Evolutionary conservation across 768 basidiomycete species (phyloP), one percentile per base, ranked within the genome.

Genomic region (Galerina sulciceps): DNA sequence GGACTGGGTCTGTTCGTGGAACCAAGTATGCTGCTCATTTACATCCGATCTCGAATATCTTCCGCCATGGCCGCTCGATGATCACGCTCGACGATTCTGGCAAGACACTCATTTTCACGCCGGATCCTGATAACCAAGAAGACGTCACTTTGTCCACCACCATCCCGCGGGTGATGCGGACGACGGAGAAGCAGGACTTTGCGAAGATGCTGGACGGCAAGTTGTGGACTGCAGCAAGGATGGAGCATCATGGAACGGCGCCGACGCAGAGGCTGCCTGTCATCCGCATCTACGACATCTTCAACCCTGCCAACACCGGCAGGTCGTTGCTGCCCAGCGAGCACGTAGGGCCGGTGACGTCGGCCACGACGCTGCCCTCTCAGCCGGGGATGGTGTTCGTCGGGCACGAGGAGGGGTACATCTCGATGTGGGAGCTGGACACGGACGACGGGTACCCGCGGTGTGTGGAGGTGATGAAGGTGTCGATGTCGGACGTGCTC

Each of bases 351-450:
- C 82, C 91, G 1, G 90, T 98, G 17, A 93, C 91, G 0, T 85
- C 87, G 35, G 93, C 89, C 0, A 86, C 94, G 0, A 76, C 92
- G 34, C 71, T 98, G 6, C 88, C 91, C 0, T 83, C 86, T 1
- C 78, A 84, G 17, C 87, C 88, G 0, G 79, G 83, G 2, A 72
- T 78, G 26, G 89, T 93, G 38, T 97, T 89, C 65, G 77, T 99
- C 35, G 94, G 91, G 0, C 96, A 99, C 65, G 96, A 99, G 71
- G 94, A 91, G 41, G 96, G 96, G 0, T 88, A 82, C 67, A 80
- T 99, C 61, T 89, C 88, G 1, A 77, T 96, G n/a, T 99, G 97
- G 95, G 65, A 74, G 20, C 60, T 85, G 10, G 76, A 78, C 2
- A 79, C 81, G 0, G 75, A 73, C 2, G 87, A 85, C 58, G 85